phyloP scores from a whole-genome alignment of 1,284 basidiomycete species.

The Ustilago crameri region DNA sequence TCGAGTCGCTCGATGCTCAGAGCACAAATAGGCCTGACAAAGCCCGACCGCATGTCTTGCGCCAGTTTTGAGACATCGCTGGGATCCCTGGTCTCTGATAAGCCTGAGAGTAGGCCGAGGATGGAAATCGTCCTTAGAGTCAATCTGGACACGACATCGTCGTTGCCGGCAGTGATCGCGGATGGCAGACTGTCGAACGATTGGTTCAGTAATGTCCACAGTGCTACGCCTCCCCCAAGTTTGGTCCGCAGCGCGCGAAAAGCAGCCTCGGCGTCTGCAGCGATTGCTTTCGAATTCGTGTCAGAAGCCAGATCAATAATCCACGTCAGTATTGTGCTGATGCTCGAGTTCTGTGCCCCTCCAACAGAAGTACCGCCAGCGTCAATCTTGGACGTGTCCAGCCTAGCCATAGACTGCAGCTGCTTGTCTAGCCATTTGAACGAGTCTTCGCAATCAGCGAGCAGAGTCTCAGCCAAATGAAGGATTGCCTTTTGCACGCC shows the following conservation, averaged over 20 bases:
- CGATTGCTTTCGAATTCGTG: slow-evolving; percentile 9
- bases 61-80: slow-evolving; percentile 15
- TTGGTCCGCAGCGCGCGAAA: slow-evolving; percentile 7
- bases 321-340: slow-evolving; percentile 29
- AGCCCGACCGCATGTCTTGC: slow-evolving; percentile 8
- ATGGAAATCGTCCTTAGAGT: slow-evolving; percentile 18
- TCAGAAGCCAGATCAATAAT: slow-evolving; percentile 33
- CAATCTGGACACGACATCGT: slow-evolving; percentile 21
- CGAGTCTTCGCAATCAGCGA: slow-evolving; percentile 19
- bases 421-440: slow-evolving; percentile 44
- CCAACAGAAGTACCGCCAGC: not conserved
- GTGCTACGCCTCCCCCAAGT: slow-evolving; percentile 1
- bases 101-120: slow-evolving; percentile 5
- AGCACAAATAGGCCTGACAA: slow-evolving; percentile 4
- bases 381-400: slow-evolving; percentile 3
- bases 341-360: not conserved
- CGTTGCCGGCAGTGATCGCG: slow-evolving; percentile 16
- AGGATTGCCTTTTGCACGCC: slow-evolving; percentile 19
- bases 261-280: slow-evolving; percentile 1
- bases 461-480: slow-evolving; percentile 10
- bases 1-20: slow-evolving; percentile 21
- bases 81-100: not conserved
- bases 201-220: slow-evolving; percentile 18
- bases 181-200: slow-evolving; percentile 18
- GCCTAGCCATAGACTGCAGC: slow-evolving; percentile 10